Evolutionary conservation across 2,329 filamentous ascomycete species (phyloP).

Genomic region (Stachybotrys chlorohalonatus): DNA sequence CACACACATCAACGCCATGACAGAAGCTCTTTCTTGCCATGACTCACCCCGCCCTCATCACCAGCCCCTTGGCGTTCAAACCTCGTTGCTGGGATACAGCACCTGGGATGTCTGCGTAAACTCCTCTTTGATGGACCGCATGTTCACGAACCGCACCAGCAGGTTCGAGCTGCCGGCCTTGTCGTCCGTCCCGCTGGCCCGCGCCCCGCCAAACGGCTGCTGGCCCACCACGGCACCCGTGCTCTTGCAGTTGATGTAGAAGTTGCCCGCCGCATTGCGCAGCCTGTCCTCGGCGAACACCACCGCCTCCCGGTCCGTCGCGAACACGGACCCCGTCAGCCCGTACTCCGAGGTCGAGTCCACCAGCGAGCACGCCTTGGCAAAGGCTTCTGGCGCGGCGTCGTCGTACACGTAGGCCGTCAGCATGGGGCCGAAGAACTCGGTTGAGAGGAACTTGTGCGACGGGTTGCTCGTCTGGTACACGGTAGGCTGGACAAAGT

Average conservation of each 20-base stretch:
- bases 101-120: conserved; percentile 56
- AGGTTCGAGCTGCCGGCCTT: conserved; percentile 61
- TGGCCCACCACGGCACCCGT: conserved; percentile 65
- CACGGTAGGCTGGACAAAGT: conserved; percentile 76
- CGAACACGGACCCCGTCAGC: conserved; percentile 69
- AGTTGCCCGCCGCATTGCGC: conserved; percentile 69
- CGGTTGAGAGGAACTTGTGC: conserved; percentile 65
- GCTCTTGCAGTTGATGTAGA: conserved; percentile 80
- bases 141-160: conserved; percentile 56
- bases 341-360: conserved; percentile 69
- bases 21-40: neutral
- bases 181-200: conserved; percentile 64
- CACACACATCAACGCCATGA: neutral
- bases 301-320: conserved; percentile 56
- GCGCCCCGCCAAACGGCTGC: conserved; percentile 61
- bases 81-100: conserved; percentile 63
- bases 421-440: conserved; percentile 76
- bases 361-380: conserved; percentile 50
- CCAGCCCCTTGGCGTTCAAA: conserved; percentile 7
- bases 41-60: neutral
- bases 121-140: conserved; percentile 67
- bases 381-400: conserved; percentile 45
- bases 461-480: conserved; percentile 65
- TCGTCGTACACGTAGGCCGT: conserved; percentile 74
- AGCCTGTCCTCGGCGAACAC: conserved; percentile 62